Percentiles rank a stretch among this genome's conserved stretches.
These are phyloP conservation scores for Phytophthora pisi DNA, from an alignment of 352 stramenopile species.

Conservation along the genomic window DNA sequence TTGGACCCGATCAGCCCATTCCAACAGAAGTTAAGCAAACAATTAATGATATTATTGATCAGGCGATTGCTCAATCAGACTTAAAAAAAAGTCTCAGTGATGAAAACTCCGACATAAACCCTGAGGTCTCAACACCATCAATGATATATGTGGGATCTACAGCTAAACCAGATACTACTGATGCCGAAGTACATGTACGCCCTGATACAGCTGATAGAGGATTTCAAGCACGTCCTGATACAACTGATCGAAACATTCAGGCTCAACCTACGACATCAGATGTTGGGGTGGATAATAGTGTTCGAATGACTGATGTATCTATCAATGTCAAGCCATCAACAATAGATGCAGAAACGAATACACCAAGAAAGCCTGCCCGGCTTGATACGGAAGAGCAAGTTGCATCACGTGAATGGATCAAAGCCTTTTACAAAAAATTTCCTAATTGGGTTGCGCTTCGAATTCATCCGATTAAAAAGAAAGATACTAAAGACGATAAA, in stretches of 20 bases:
- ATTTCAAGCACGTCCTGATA: constrained; percentile 5
- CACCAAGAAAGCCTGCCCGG: neutral
- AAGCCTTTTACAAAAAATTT: constrained; percentile 5
- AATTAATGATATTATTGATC: too few species aligned
- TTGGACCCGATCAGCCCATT: neutral
- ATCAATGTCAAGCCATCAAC: constrained; percentile 4
- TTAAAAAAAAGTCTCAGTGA: constrained; percentile 11
- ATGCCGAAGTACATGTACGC: too few species aligned
- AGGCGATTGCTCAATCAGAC: neutral
- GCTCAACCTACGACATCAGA: neutral
- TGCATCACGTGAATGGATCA: constrained; percentile 5
- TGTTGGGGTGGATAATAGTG: constrained; percentile 2
- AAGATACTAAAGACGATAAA: constrained; percentile 6
- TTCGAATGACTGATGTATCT: neutral
- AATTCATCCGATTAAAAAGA: constrained; percentile 11
- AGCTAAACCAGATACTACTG: too few species aligned
- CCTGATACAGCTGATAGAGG: constrained; percentile 1
- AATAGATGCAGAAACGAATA: constrained; percentile 9
- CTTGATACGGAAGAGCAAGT: constrained; percentile 9
- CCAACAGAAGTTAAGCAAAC: too few species aligned
- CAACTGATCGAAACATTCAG: constrained; percentile 7
- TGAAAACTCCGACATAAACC: constrained; percentile 3
- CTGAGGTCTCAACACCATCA: constrained; percentile 1
- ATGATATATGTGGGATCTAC: constrained; percentile 2
- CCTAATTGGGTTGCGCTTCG: constrained; percentile 12